phyloP scores from a whole-genome alignment of 129 eudicot genomes.

The Flaveria robusta region DNA sequence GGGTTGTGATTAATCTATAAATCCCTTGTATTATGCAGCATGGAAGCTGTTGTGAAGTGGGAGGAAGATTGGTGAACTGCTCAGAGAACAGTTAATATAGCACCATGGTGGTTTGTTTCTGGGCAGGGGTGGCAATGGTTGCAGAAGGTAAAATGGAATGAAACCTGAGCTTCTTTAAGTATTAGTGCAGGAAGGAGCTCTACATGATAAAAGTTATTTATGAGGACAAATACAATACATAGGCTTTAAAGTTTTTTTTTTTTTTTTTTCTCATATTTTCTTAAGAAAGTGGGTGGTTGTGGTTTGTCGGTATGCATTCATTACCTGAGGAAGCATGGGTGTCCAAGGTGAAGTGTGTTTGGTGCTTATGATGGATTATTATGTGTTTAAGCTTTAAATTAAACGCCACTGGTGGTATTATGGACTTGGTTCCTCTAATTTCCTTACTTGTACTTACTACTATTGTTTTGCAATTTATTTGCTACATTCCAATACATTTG shows the following conservation, averaged over 20 bases:
- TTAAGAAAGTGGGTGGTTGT: constrained; percentile 13
- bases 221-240: constrained; percentile 28
- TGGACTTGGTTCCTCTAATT: constrained; percentile 24
- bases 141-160: constrained; percentile 25
- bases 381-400: constrained; percentile 18
- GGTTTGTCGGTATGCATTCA: constrained; percentile 30
- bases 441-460: constrained; percentile 18
- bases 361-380: constrained; percentile 22
- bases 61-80: constrained; percentile 13
- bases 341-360: constrained; percentile 26
- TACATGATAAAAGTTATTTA: constrained; percentile 31
- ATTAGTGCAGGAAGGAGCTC: constrained; percentile 40
- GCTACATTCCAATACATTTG: background rate
- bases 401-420: constrained; percentile 23
- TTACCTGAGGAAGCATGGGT: constrained; percentile 39
- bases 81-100: constrained; percentile 12
- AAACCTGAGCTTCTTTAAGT: constrained; percentile 39
- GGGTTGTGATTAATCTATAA: constrained; percentile 16
- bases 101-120: constrained; percentile 21
- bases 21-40: constrained; percentile 29
- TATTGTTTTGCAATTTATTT: constrained; percentile 19
- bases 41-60: constrained; percentile 39
- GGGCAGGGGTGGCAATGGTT: constrained; percentile 15
- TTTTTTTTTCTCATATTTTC: background rate
- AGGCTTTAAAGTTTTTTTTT: constrained; percentile 14